phyloP scores from a whole-genome alignment of 2,329 filamentous ascomycete genomes.

The Ophiostoma sp. region DNA sequence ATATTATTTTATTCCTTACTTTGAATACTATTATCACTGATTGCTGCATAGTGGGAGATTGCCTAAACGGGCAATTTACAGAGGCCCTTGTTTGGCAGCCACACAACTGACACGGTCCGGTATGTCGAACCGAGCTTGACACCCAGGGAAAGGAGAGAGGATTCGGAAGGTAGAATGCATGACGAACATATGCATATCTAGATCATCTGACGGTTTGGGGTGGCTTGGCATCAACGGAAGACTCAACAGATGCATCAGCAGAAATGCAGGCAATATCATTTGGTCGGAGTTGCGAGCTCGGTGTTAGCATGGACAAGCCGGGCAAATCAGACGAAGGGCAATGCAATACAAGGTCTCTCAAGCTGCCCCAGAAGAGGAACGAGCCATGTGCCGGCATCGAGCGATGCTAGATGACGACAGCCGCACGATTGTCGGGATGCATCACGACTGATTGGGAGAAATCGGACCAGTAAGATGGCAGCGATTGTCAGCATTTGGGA shows the following conservation, averaged over 20 bases:
- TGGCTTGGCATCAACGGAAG: neutral
- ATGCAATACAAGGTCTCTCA: neutral
- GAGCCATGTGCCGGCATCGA: neutral
- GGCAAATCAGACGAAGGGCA: constrained; percentile 15
- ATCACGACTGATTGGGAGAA: neutral
- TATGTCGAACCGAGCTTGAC: constrained; percentile 3
- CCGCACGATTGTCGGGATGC: constrained; percentile 3
- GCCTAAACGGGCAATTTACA: constrained; percentile 1
- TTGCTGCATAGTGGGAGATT: neutral
- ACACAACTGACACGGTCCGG: neutral
- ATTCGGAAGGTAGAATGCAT: neutral
- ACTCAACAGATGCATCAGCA: constrained; percentile 15
- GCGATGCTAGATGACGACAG: neutral
- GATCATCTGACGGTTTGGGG: neutral
- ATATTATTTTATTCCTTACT: neutral
- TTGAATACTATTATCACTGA: neutral
- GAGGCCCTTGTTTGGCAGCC: neutral
- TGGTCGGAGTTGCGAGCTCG: constrained; percentile 10
- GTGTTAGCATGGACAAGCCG: neutral
- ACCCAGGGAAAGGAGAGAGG: neutral
- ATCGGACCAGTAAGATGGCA: neutral
- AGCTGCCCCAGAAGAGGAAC: neutral
- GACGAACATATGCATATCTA: neutral
- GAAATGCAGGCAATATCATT: constrained; percentile 19
- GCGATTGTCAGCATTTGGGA: constrained; percentile 5